phyloP scores from a whole-genome alignment of 371 early-diverging fungal species.

The Lichtheimia hyalospora region DNA sequence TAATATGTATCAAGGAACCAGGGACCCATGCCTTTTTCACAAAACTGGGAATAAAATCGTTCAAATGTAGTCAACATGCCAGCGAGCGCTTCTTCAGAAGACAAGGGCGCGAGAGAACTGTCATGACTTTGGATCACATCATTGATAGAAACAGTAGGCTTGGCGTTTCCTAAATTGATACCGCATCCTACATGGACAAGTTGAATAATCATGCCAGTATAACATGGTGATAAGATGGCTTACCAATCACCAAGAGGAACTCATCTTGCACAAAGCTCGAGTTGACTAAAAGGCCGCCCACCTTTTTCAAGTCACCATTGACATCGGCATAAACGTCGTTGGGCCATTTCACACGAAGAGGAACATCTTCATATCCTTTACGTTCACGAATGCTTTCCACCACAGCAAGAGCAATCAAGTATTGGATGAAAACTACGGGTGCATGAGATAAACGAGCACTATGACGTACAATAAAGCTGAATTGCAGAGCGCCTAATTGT shows the following conservation, averaged over 20 bases:
- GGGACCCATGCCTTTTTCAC: slow-evolving; percentile 63
- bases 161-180: slow-evolving; percentile 78
- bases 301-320: slow-evolving; percentile 53
- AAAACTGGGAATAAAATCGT: slow-evolving; percentile 67
- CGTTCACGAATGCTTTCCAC: slow-evolving; percentile 73
- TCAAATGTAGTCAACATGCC: slow-evolving; percentile 76
- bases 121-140: slow-evolving; percentile 66
- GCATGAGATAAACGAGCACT: slow-evolving; percentile 51
- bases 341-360: slow-evolving; percentile 93
- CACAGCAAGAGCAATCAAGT: slow-evolving; percentile 81
- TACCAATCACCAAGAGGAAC: slow-evolving; percentile 84
- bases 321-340: slow-evolving; percentile 86
- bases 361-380: slow-evolving; percentile 76
- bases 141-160: slow-evolving; percentile 86
- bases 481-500: slow-evolving; percentile 87
- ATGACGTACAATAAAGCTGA: slow-evolving; percentile 79
- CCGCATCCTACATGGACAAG: slow-evolving; percentile 66
- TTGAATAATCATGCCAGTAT: neutral
- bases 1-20: slow-evolving; percentile 79
- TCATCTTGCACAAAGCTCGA: slow-evolving; percentile 67
- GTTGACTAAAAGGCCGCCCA: slow-evolving; percentile 89
- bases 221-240: slow-evolving; percentile 1
- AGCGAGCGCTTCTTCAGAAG: slow-evolving; percentile 76
- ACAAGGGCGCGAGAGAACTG: slow-evolving; percentile 31
- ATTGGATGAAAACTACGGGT: slow-evolving; percentile 87